Evolutionary conservation across 2,329 filamentous ascomycete genomes (phyloP).

Genomic region (Colletotrichum chrysophilum): DNA sequence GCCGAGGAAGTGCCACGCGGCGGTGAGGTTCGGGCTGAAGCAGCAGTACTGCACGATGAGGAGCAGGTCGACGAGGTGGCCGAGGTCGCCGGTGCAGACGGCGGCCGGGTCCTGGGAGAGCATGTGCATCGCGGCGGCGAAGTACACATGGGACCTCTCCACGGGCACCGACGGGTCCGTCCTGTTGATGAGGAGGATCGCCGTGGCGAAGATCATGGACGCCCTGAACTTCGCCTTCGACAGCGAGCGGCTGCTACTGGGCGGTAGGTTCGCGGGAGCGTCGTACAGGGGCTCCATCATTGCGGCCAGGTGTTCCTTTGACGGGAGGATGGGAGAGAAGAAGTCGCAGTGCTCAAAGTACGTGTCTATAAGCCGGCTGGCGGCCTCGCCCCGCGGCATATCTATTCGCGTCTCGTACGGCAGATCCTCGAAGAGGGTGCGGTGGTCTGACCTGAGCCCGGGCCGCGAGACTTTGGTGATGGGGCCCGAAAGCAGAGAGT

Average conservation of each 20-base stretch:
- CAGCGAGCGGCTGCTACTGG: neutral
- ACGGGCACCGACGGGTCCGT: conserved; percentile 13
- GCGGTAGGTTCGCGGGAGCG: neutral
- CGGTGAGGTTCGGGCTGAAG: conserved; percentile 13
- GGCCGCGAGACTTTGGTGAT: neutral
- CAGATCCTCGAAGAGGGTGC: conserved; percentile 18
- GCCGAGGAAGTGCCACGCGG: conserved; percentile 22
- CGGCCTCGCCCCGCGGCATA: conserved; percentile 15
- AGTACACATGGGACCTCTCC: conserved; percentile 12
- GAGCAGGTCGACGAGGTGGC: conserved; percentile 15
- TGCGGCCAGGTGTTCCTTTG: conserved; percentile 18
- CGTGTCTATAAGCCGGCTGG: conserved; percentile 18
- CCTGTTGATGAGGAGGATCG: conserved; percentile 18
- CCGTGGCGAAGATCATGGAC: conserved; percentile 9
- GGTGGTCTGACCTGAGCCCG: neutral
- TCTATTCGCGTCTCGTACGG: conserved; percentile 9
- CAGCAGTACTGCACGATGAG: conserved; percentile 18
- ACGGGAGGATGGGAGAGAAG: conserved; percentile 28
- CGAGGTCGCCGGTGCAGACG: conserved; percentile 15
- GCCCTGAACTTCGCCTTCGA: neutral
- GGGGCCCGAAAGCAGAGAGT: conserved; percentile 9
- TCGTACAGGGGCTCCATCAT: conserved; percentile 11
- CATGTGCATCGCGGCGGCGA: conserved; percentile 1
- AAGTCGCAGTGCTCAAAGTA: conserved; percentile 34
- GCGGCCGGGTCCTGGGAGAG: neutral